Conservation (phyloP, 345 rosid species). For the Zanthoxylum bungeanum region DNA sequence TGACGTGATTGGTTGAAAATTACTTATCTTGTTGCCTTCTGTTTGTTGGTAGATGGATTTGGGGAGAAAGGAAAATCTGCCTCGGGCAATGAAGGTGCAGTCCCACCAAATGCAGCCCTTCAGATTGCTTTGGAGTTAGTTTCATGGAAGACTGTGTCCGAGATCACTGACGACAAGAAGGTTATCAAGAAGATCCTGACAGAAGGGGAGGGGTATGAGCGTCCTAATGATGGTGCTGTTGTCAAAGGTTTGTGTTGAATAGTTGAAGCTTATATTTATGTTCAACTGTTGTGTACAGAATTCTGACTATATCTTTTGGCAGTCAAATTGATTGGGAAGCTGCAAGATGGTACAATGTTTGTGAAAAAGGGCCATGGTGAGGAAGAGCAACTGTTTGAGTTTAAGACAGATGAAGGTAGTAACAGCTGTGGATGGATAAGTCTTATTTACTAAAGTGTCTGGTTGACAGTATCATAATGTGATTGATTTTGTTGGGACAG, state of each 20-base stretch:
- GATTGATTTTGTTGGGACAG: slow-evolving; percentile 30
- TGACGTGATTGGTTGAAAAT: not conserved
- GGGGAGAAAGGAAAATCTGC: slow-evolving; percentile 82
- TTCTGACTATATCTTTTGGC: slow-evolving; percentile 19
- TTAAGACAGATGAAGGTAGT: slow-evolving; percentile 85
- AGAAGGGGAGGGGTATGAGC: slow-evolving; percentile 90
- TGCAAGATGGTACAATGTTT: slow-evolving; percentile 76
- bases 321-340: slow-evolving; percentile 87
- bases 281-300: not conserved
- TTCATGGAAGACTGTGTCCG: slow-evolving; percentile 85
- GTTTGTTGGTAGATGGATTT: slow-evolving; percentile 67
- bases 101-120: slow-evolving; percentile 78
- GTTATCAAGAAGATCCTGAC: slow-evolving; percentile 73
- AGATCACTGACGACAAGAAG: slow-evolving; percentile 77
- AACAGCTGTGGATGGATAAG: not conserved
- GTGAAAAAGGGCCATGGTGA: slow-evolving; percentile 71
- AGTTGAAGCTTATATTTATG: not conserved
- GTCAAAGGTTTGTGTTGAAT: slow-evolving; percentile 50
- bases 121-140: slow-evolving; percentile 63
- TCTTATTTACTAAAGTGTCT: not conserved
- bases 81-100: slow-evolving; percentile 47
- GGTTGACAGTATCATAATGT: not conserved
- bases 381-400: slow-evolving; percentile 66
- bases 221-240: slow-evolving; percentile 75
- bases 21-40: slow-evolving; percentile 6